Evolutionary conservation across 2,329 filamentous ascomycete genomes (phyloP), one percentile per base, ranked within the genome.

Genomic region (Talaromyces sp.): DNA sequence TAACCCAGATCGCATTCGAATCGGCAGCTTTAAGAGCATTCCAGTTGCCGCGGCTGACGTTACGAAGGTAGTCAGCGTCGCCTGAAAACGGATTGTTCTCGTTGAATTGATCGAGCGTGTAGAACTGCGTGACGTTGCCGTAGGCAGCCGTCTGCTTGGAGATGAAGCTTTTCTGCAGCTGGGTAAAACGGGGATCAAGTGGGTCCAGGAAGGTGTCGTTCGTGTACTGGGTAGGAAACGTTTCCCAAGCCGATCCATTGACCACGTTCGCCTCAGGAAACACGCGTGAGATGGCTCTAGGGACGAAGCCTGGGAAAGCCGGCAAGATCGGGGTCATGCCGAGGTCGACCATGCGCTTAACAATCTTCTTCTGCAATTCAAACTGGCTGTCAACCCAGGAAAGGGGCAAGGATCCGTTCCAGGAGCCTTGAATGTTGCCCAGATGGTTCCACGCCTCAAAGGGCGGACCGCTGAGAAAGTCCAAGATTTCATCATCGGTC

Each of bases 391-490:
- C 73, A 60, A 82, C 78, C 79, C 80, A 84, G 30, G 71, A 65
- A 28, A 72, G 63, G 4, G 81, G 78, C 13, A 83, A 65, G n/a
- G 51, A 44, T 6, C 75, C 78, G 36, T 75, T 76, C 81, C 81
- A 83, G 0, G 78, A 80, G 8, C 78, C 77, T 64, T 82, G 80
- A 19, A 81, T 82, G 64, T 84, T 84, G 10, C 81, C 81, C 60
- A 84, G 80, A n/a, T 80, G 77, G 64, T 83, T 83, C 81, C 81
- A 84, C 11, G 81, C 72, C 61, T 81, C 79, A 60, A 83, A 83
- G 0, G 81, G 80, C 1, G 81, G 81, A 0, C 81, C 81, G 55
- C 77, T 81, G 58, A 84, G 72, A 67, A 81, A 84, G 1, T 74
- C 68, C 1, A 71, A 57, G 54, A 83, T 81, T 28, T 83, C 79